These are phyloP conservation scores for Echinochloa phyllopogon DNA, from an alignment of 176 grass and related monocot species.

Conservation along the genomic window DNA sequence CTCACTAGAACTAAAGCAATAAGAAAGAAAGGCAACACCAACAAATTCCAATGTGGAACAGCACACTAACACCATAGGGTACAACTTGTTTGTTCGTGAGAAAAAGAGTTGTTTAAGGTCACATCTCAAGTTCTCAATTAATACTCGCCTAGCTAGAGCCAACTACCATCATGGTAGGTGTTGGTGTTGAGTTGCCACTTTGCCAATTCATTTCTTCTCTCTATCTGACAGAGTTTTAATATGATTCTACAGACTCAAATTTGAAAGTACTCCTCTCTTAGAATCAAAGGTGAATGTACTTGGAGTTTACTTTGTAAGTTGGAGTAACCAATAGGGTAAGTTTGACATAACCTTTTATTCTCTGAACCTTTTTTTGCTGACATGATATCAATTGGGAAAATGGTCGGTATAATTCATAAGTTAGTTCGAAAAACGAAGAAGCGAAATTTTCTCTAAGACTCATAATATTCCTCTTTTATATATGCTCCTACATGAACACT, in stretches of 20 bases:
- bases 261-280: not conserved
- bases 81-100: constrained; percentile 33
- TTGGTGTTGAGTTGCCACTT: constrained; percentile 7
- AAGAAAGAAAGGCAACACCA: not conserved
- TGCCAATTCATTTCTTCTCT: not conserved
- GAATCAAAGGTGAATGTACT: not conserved
- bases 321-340: not conserved
- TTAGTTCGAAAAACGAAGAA: constrained; percentile 1
- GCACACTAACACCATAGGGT: constrained; percentile 7
- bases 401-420: not conserved
- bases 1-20: constrained; percentile 19
- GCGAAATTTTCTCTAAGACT: not conserved
- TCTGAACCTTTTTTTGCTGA: not conserved
- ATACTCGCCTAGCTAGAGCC: constrained; percentile 24
- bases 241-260: not conserved
- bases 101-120: constrained; percentile 8
- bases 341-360: constrained; percentile 5
- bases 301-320: not conserved
- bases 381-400: not conserved
- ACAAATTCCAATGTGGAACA: not conserved
- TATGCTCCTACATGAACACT: no score
- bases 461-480: no score
- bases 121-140: constrained; percentile 35
- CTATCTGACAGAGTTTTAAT: not conserved
- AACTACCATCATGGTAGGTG: constrained; percentile 25